These are phyloP conservation scores for Pichia sp. DNA, from an alignment of 1,139 yeast species.

Conservation along the genomic window DNA sequence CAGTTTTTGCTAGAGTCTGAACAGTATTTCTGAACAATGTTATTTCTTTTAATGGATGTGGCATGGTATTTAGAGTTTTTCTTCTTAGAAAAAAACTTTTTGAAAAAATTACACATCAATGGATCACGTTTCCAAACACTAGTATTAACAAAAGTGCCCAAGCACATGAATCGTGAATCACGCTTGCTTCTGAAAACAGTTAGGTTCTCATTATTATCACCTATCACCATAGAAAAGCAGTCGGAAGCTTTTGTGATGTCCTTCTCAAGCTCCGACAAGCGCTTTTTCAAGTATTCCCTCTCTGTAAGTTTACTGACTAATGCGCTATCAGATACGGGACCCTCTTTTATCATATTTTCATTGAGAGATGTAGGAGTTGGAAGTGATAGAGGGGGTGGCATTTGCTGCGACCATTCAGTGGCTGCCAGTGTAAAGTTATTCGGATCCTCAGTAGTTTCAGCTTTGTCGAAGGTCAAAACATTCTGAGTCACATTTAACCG, in stretches of 20 bases:
- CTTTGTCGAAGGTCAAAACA: not conserved
- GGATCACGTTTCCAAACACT: slow-evolving; percentile 28
- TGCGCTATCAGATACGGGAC: no score
- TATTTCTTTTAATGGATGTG: not conserved
- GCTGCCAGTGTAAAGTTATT: not conserved
- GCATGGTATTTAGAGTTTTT: not conserved
- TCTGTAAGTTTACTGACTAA: not conserved
- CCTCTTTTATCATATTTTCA: no score
- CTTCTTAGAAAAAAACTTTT: slow-evolving; percentile 4
- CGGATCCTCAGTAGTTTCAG: not conserved
- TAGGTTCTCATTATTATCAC: slow-evolving; percentile 15
- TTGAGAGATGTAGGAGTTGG: not conserved
- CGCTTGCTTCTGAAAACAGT: slow-evolving; percentile 21
- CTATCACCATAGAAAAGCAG: slow-evolving; percentile 23
- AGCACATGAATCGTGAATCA: slow-evolving; percentile 20
- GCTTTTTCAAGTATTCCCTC: slow-evolving; percentile 12
- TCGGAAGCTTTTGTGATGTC: slow-evolving; percentile 11
- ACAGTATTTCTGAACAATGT: slow-evolving; percentile 6
- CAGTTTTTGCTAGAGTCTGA: not conserved
- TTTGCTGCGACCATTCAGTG: not conserved
- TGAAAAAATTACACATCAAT: slow-evolving; percentile 21
- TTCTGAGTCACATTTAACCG: not conserved
- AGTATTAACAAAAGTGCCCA: slow-evolving; percentile 25
- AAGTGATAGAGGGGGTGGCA: not conserved
- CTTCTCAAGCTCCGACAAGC: slow-evolving; percentile 4